phyloP scores from a whole-genome alignment of 495 filamentous ascomycete species.

The Polyplosphaeria fusca region DNA sequence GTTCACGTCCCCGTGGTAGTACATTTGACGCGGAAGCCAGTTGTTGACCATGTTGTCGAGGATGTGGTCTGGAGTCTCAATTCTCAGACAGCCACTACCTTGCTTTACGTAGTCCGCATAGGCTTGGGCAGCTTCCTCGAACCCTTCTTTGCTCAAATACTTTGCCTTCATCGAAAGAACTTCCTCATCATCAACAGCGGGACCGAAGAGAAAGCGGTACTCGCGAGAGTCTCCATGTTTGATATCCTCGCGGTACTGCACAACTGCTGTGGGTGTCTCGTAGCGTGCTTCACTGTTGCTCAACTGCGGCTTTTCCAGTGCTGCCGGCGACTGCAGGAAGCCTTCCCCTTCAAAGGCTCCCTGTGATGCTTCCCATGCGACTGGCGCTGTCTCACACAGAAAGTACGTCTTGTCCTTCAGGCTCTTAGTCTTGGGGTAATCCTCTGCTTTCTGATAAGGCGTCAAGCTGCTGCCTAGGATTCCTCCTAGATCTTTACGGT shows the following conservation, averaged over 20 bases:
- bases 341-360: conserved; percentile 56
- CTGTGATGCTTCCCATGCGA: conserved; percentile 53
- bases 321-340: conserved; percentile 51
- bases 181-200: conserved; percentile 52
- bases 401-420: conserved; percentile 59
- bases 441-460: conserved; percentile 54
- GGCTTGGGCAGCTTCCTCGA: conserved; percentile 43
- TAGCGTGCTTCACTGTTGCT: conserved; percentile 50
- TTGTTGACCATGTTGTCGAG: conserved; percentile 59
- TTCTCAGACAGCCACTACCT: conserved; percentile 51
- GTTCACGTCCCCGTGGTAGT: conserved; percentile 58
- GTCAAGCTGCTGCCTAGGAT: conserved; percentile 52
- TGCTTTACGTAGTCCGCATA: conserved; percentile 51
- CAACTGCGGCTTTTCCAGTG: conserved; percentile 42
- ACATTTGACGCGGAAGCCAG: conserved; percentile 56
- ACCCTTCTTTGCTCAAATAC: conserved; percentile 52
- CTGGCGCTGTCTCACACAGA: conserved; percentile 50
- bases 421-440: conserved; percentile 56
- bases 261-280: conserved; percentile 53
- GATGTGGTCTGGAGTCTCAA: conserved; percentile 54
- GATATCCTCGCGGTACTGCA: conserved; percentile 51
- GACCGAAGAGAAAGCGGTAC: conserved; percentile 56
- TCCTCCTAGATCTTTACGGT: conserved; percentile 47
- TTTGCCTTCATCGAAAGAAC: conserved; percentile 46
- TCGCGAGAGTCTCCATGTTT: conserved; percentile 42